Conservation (phyloP, 345 rosid genomes). For the Eucalyptus decipiens region DNA sequence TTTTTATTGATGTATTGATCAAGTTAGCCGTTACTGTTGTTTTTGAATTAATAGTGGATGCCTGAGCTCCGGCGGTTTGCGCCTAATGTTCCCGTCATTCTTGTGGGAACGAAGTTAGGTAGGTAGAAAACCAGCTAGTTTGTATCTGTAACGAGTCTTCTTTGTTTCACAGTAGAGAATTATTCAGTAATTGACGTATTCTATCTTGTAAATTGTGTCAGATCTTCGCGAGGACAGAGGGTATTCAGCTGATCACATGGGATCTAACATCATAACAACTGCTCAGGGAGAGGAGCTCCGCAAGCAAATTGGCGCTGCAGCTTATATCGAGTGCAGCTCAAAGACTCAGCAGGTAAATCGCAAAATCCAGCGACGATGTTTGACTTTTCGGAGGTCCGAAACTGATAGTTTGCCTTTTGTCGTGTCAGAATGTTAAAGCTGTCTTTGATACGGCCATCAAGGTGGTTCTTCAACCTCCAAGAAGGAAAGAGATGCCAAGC, state of each 20-base stretch:
- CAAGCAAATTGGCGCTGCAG: conserved; percentile 93
- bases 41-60: conserved; percentile 65
- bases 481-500: conserved; percentile 68
- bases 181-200: background rate
- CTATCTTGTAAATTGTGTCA: background rate
- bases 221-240: conserved; percentile 86
- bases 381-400: background rate
- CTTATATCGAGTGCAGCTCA: conserved; percentile 96
- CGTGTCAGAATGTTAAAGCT: conserved; percentile 73
- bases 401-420: background rate
- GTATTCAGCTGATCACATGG: conserved; percentile 57
- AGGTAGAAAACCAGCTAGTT: background rate
- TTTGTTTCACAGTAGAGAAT: background rate
- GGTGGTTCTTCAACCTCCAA: conserved; percentile 91
- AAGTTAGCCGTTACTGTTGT: background rate
- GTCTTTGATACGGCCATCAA: conserved; percentile 94
- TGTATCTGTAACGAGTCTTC: background rate
- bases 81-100: conserved; percentile 90
- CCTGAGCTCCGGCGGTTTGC: conserved; percentile 96
- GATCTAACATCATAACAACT: conserved; percentile 54
- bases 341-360: conserved; percentile 82
- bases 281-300: conserved; percentile 95
- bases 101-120: conserved; percentile 97
- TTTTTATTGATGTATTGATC: background rate
- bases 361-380: background rate